Evolutionary conservation across 164 flowering plant genomes (phyloP), one percentile per base, ranked within the genome.

Genomic region (Piper longum): DNA sequence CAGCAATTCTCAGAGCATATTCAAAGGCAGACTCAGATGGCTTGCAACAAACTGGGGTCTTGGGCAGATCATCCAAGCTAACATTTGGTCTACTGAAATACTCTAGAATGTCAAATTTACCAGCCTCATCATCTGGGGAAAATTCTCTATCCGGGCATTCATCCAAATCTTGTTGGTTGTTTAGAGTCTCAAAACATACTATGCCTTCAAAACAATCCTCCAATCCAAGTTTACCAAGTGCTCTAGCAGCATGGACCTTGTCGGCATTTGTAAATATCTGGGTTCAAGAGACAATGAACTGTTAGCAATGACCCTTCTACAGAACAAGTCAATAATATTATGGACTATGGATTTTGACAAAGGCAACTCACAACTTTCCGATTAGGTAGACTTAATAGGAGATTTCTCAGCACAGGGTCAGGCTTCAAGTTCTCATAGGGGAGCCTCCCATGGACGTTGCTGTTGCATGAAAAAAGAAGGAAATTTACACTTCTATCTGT

Each of bases 221-320:
- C 72, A 95, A 70, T 7, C 97, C 96, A 62, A 95, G 90, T 71
- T 75, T 78, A 62, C 66, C 66, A 51, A 95, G 84, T 64, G 68
- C 86, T 72, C 74, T 77, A 9, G 74, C 76, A 4, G 86, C 93
- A 72, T 95, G 99, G 16, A 62, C 71, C 80, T 80, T 78, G 62
- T 95, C 90, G 8, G 79, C 81, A 64, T 95, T 95, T 7, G 99
- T 85, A 64, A 91, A 86, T 55, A 91, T 74, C 99, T 95, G 69
- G 45, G 65, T 43, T 17, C 3, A 9, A 51, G 42, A 57, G 14
- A 48, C 7, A 19, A 41, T 9, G 36, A 16, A 17, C 59, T 16
- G 48, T 41, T 54, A 69, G 54, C 60, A 51, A 6, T 9, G 52
- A 14, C 14, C 14, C 12, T 48, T 48, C 14, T 9, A 48, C 9